Percentiles rank a stretch among this genome's conserved stretches.
These are phyloP conservation scores for Sophora flavescens DNA, from an alignment of 306 rosid genomes.

Conservation along the genomic window DNA sequence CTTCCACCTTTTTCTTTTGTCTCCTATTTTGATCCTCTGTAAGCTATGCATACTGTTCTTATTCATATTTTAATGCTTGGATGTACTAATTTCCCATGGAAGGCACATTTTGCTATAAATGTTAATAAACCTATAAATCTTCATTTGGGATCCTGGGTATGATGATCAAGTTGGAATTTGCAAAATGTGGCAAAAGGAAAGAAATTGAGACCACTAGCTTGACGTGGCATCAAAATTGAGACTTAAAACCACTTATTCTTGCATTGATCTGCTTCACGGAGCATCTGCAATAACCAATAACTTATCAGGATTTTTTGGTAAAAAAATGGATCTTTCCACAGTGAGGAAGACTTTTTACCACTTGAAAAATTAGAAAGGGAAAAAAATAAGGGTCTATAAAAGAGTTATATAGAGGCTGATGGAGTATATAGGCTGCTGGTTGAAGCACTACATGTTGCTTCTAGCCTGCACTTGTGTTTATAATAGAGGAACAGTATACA, in stretches of 20 bases:
- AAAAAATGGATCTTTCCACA: no score
- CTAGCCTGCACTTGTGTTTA: background rate
- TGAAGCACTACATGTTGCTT: no score
- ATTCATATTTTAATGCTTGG: constrained; percentile 17
- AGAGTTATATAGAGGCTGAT: no score
- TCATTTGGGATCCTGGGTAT: no score
- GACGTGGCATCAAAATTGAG: background rate
- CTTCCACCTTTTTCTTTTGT: background rate
- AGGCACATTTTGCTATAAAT: constrained; percentile 13
- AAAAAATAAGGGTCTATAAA: no score
- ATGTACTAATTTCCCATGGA: constrained; percentile 6
- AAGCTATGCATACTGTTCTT: constrained; percentile 17
- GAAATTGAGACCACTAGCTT: no score
- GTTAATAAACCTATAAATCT: background rate
- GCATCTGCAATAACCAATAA: no score
- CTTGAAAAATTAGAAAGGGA: no score
- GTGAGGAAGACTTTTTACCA: no score
- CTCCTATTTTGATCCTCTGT: background rate
- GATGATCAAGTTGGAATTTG: no score
- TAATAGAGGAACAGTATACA: background rate
- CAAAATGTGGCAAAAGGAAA: no score
- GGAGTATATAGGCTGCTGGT: background rate
- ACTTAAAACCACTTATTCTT: background rate
- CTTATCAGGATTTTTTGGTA: no score
- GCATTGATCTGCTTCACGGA: background rate